Evolutionary conservation across 2,329 filamentous ascomycete species (phyloP).

Genomic region (Trichophyton verrucosum): DNA sequence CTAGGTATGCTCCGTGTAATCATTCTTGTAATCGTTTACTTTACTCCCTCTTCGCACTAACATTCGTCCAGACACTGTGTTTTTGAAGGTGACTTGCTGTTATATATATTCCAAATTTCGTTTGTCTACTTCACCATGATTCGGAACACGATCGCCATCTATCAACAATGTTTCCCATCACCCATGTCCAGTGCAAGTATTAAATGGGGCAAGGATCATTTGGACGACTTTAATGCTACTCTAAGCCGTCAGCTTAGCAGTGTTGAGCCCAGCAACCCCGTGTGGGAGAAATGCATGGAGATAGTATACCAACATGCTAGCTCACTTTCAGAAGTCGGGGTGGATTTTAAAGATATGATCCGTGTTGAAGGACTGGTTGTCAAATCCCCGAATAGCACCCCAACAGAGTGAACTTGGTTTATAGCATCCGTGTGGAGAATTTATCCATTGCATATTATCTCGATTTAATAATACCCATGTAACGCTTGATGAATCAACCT

Average conservation of each 20-base stretch:
- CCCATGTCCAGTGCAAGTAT: constrained; percentile 88
- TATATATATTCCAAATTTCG: constrained; percentile 90
- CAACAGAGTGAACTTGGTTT: neutral
- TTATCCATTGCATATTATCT: too few relatives aligned
- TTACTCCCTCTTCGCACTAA: neutral
- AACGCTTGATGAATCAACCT: neutral
- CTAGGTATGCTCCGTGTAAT: constrained; percentile 44
- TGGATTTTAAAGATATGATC: constrained; percentile 79
- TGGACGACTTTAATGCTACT: constrained; percentile 79
- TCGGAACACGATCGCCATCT: constrained; percentile 81
- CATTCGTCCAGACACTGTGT: constrained; percentile 59
- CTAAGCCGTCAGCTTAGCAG: constrained; percentile 76
- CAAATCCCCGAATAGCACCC: neutral
- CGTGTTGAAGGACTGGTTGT: neutral
- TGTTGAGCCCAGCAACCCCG: constrained; percentile 59
- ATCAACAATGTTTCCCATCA: constrained; percentile 74
- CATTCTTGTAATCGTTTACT: neutral
- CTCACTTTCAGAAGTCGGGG: constrained; percentile 69
- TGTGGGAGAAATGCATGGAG: constrained; percentile 74
- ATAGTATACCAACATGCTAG: constrained; percentile 67
- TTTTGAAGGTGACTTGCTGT: constrained; percentile 83
- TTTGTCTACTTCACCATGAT: constrained; percentile 94
- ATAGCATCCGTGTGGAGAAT: too few relatives aligned
- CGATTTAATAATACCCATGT: neutral
- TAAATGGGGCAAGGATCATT: constrained; percentile 93